phyloP scores from a whole-genome alignment of 257 asterid species.

The Primulina eburnea region DNA sequence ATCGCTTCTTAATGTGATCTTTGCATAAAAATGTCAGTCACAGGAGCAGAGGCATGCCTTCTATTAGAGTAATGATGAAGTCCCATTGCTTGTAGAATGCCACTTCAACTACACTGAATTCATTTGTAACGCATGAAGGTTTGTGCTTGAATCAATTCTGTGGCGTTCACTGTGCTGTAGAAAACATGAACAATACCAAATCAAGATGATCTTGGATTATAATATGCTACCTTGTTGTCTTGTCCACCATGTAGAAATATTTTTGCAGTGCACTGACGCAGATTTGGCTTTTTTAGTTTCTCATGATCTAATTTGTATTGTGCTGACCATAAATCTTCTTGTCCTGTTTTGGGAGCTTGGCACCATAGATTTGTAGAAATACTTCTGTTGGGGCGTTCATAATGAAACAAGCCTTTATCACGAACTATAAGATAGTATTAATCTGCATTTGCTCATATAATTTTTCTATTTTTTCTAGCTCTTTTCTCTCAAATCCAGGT shows the following conservation, averaged over 20 bases:
- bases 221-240: background rate
- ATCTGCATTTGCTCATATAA: too few relatives aligned
- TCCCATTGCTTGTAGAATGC: background rate
- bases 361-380: too few relatives aligned
- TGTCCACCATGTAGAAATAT: background rate
- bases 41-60: background rate
- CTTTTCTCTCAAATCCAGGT: background rate
- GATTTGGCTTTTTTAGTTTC: too few relatives aligned
- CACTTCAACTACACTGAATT: background rate
- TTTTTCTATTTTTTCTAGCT: too few relatives aligned
- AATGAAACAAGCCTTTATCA: too few relatives aligned
- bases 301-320: too few relatives aligned
- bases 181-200: background rate
- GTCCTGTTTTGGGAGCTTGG: too few relatives aligned
- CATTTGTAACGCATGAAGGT: background rate
- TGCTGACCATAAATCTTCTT: too few relatives aligned
- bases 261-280: too few relatives aligned
- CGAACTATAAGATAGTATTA: too few relatives aligned
- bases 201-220: background rate
- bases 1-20: background rate
- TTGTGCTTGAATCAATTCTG: background rate
- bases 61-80: background rate
- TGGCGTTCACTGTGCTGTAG: background rate
- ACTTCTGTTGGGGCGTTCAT: too few relatives aligned
- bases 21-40: background rate